A percentile compares a stretch with the other conserved stretches of the same genome.
These are phyloP conservation scores for Penicillium cataractarum DNA, from an alignment of 495 filamentous ascomycete genomes.

Conservation along the genomic window DNA sequence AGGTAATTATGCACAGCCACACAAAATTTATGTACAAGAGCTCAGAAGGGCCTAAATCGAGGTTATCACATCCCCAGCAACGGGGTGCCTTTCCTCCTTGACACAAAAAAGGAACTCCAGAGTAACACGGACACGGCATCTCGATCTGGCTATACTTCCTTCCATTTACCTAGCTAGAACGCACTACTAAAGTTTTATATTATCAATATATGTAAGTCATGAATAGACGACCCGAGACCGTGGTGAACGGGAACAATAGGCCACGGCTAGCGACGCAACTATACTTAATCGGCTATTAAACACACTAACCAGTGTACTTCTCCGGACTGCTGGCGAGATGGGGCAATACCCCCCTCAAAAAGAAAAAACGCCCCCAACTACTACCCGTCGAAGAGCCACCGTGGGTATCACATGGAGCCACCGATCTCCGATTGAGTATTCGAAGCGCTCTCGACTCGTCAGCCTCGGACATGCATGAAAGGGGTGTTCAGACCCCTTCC, in stretches of 20 bases:
- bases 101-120: not conserved
- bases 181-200: not conserved
- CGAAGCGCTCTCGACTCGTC: conserved; percentile 6
- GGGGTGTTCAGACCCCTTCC: conserved; percentile 6
- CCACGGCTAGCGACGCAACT: not conserved
- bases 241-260: not conserved
- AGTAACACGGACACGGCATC: not conserved
- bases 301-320: not conserved
- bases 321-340: not conserved
- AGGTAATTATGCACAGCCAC: not conserved
- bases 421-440: conserved; percentile 11
- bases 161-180: not conserved
- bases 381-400: not conserved
- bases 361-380: not conserved
- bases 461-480: conserved; percentile 12
- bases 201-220: not conserved
- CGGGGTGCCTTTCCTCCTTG: not conserved
- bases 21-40: not conserved
- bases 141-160: not conserved
- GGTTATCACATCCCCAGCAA: conserved; percentile 5
- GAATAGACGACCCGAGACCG: conserved; percentile 1
- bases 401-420: conserved; percentile 14
- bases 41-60: conserved; percentile 6
- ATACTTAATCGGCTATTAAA: conserved; percentile 1
- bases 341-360: not conserved